Base-by-base conservation (phyloP, 2,329 filamentous ascomycete genomes). In the Huntiella savannae region DNA sequence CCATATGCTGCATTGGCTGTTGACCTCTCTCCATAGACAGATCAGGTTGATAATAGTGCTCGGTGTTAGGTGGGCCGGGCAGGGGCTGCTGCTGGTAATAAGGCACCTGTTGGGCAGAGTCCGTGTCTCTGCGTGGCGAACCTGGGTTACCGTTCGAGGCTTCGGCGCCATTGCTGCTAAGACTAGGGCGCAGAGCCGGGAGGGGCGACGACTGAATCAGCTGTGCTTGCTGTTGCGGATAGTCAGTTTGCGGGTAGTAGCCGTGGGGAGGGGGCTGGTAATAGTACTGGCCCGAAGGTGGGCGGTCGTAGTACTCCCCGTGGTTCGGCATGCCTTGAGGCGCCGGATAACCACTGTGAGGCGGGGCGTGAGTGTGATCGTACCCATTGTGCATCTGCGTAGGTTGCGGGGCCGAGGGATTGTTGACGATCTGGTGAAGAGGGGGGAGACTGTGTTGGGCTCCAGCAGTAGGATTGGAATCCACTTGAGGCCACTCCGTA, bases 281-380 rank as follows among this genome's bases (percentile, higher is more conserved):
- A 35, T 40, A 40, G 17, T 22, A 19, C 50, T 49, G 17, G 41
- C 43, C 11, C 50, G 43, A 16, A 46, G 19, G 15, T 10, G 40
- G 19, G n/a, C 33, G 40, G 7, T 41, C 40, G 33, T 41, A 41
- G 19, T 41, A 41, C 22, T 28, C 22, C 8, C 22, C 22, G 22
- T 28, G 22, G 7, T 41, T 41, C 5, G 17, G 15, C 17, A 41
- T 41, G 6, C 22, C 22, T 10, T 28, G 47, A 15, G 62, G 59
- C 47, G 58, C 60, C 5, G 59, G 56, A 10, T 28, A 28, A 8
- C 8, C 22, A 28, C 22, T 10, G 22, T 28, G 22, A 10, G 22
- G 6, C 22, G 22, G 22, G 22, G 22, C 22, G 10, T 28, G 22
- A 28, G 22, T 28, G 5, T 39, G 15, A 33, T 41, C 19, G 33